Conservation (phyloP, 2,329 filamentous ascomycete species). For the Fusarium mundagurra region DNA sequence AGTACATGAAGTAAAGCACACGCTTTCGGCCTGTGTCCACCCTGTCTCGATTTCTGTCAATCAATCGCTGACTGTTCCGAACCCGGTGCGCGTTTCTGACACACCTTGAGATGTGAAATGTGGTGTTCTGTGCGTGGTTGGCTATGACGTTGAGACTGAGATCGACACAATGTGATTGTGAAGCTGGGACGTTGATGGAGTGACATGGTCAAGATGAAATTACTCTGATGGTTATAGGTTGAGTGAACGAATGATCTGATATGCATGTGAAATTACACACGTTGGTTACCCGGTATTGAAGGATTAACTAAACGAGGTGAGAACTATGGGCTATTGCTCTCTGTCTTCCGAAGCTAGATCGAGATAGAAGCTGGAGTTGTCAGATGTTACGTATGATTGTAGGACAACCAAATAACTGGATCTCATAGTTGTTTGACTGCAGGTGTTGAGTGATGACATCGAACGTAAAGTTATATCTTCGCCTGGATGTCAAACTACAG, state of each 20-base stretch:
- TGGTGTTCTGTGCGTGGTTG: background rate
- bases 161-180: slow-evolving; percentile 2
- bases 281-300: background rate
- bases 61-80: slow-evolving; percentile 5
- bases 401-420: background rate
- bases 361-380: background rate
- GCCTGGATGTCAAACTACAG: too few species aligned
- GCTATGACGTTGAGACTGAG: slow-evolving; percentile 5
- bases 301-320: background rate
- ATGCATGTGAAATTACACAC: background rate
- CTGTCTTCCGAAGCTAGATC: background rate
- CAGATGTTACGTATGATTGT: background rate
- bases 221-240: background rate
- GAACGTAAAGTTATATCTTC: background rate
- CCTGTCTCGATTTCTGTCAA: slow-evolving; percentile 4
- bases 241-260: slow-evolving; percentile 4
- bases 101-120: slow-evolving; percentile 1
- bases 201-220: background rate
- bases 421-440: too few species aligned
- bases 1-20: background rate
- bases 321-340: background rate
- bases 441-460: background rate
- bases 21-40: slow-evolving; percentile 5
- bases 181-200: background rate
- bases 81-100: background rate